phyloP scores from a whole-genome alignment of 2,329 filamentous ascomycete species.

The Calonectria henricotiae region DNA sequence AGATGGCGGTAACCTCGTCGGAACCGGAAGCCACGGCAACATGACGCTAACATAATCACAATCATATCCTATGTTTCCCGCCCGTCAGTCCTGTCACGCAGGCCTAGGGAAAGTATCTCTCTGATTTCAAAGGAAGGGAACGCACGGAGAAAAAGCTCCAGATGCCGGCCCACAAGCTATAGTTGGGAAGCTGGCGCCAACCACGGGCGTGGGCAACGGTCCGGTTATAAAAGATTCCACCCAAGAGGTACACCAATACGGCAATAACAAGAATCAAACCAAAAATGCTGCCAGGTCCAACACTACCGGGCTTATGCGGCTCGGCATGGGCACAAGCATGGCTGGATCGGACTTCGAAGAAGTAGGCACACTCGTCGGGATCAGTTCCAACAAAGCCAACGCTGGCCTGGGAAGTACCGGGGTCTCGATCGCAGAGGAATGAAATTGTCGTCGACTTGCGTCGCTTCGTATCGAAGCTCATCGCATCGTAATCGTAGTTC shows the following conservation, averaged over 20 bases:
- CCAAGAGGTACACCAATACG: conserved; percentile 89
- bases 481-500: conserved; percentile 52
- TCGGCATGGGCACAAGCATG: conserved; percentile 82
- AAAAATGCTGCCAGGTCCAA: conserved; percentile 84
- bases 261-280: conserved; percentile 86
- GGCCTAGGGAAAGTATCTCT: conserved; percentile 53
- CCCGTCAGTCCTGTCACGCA: conserved; percentile 48
- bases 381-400: conserved; percentile 88
- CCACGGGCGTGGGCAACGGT: conserved; percentile 95
- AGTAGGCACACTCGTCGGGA: conserved; percentile 93
- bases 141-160: conserved; percentile 83
- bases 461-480: conserved; percentile 54
- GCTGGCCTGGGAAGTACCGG: conserved; percentile 76
- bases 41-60: conserved; percentile 79
- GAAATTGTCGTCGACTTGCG: conserved; percentile 91
- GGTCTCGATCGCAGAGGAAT: conserved; percentile 92
- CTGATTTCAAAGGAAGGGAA: conserved; percentile 55
- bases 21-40: conserved; percentile 76
- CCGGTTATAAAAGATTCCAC: conserved; percentile 95
- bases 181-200: conserved; percentile 96
- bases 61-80: conserved; percentile 72
- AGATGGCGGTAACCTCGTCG: conserved; percentile 79
- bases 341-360: conserved; percentile 91
- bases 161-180: conserved; percentile 91
- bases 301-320: conserved; percentile 80